Evolutionary conservation across 345 rosid species (phyloP), one percentile per base, ranked within the genome.

Genomic region (Pelargonium nanum): DNA sequence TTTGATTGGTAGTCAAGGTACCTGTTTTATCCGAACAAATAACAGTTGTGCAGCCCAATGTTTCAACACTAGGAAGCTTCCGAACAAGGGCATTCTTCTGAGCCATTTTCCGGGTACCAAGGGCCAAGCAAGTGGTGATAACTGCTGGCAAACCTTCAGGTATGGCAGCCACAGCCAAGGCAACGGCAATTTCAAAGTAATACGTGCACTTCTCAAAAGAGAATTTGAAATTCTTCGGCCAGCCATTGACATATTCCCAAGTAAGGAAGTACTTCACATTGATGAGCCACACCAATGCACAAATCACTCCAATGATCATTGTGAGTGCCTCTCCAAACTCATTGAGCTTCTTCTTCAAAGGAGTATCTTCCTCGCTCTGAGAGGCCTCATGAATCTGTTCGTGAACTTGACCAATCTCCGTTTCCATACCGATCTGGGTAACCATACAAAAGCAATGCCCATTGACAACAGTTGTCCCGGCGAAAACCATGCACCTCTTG

Each of bases 1-100:
- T 78, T 70, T 78, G 82, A 60, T 78, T 78, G 57, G 82, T 78
- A 0, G 82, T 78, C 63, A 78, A 63, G 28, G 82, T 78, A 24
- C 82, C 82, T 0, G 82, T 78, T 68, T 78, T 78, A 58, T 78
- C 82, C 19, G 82, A 78, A 65, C 82, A 78, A 20, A 78, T 78
- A 51, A 78, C 82, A 61, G 82, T 78, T 20, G 82, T 78, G 53
- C 82, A 78, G 2, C 82, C 82, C 58, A 78, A 73, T 53, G 82
- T 78, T 67, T 78, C 82, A 28, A 78, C 82, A 53, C 82, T 78
- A 5, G 82, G 82, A 48, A 78, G 67, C 73, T 78, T 78, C 64
- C 82, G 70, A 50, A 78, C 82, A 26, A 78, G 65, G 26, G 82
- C 82, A 55, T 78, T 78, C 77, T 78, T 78, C 65, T 78, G 82